Conservation (phyloP, 2,329 filamentous ascomycete genomes). For the Rosellinia necatrix region DNA sequence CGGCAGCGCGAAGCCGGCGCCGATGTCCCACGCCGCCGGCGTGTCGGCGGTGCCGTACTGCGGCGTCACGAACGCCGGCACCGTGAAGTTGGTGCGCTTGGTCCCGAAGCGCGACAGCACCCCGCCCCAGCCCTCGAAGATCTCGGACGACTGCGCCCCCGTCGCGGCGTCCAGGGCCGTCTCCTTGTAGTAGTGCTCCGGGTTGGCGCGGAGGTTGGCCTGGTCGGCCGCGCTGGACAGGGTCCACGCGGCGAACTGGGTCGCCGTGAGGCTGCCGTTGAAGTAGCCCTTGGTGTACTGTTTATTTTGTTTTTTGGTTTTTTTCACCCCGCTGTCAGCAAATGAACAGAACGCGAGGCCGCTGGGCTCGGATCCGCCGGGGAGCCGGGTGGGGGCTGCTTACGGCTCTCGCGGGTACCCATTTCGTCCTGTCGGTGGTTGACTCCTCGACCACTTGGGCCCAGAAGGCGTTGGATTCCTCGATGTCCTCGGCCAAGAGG, state of each 20-base stretch:
- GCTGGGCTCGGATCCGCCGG: no score
- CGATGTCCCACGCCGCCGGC: slow-evolving; percentile 19
- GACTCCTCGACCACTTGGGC: slow-evolving; percentile 16
- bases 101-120: slow-evolving; percentile 23
- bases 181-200: slow-evolving; percentile 29
- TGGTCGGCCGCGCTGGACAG: slow-evolving; percentile 19
- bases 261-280: slow-evolving; percentile 19
- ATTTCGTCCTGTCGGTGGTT: slow-evolving; percentile 19
- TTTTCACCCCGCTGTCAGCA: no score
- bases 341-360: no score
- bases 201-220: slow-evolving; percentile 24
- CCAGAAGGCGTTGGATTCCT: slow-evolving; percentile 24
- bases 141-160: slow-evolving; percentile 15
- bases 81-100: slow-evolving; percentile 27
- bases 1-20: slow-evolving; percentile 10
- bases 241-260: slow-evolving; percentile 27
- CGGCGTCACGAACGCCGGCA: slow-evolving; percentile 23
- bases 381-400: background rate
- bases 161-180: slow-evolving; percentile 10
- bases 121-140: slow-evolving; percentile 30
- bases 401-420: slow-evolving; percentile 24
- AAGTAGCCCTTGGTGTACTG: slow-evolving; percentile 28
- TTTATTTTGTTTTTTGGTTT: no score
- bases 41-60: slow-evolving; percentile 23
- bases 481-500: slow-evolving; percentile 22